These are phyloP conservation scores for Capsicum pubescens DNA, from an alignment of 257 asterid species.

Conservation along the genomic window DNA sequence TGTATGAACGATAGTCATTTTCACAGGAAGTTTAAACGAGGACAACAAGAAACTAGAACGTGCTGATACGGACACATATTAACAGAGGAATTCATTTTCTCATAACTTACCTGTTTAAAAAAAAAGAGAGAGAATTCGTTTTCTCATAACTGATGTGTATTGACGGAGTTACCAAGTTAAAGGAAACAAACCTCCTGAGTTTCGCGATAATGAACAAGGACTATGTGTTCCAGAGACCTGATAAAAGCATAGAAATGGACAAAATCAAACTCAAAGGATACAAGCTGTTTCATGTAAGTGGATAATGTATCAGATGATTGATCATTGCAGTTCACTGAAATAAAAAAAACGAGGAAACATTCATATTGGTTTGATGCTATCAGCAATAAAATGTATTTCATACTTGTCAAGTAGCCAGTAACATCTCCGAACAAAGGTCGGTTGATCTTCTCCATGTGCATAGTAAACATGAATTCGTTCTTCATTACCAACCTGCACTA, in stretches of 20 bases:
- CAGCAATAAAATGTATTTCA: slow-evolving; percentile 39
- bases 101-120: neutral
- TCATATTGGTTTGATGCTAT: slow-evolving; percentile 21
- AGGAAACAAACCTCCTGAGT: slow-evolving; percentile 85
- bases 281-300: slow-evolving; percentile 28
- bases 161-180: slow-evolving; percentile 27
- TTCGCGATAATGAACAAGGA: slow-evolving; percentile 98
- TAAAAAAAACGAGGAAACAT: slow-evolving; percentile 28
- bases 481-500: slow-evolving; percentile 82
- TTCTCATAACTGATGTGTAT: slow-evolving; percentile 20
- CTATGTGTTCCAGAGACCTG: slow-evolving; percentile 92
- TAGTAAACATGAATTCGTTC: slow-evolving; percentile 98
- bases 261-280: slow-evolving; percentile 31
- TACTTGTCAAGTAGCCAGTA: slow-evolving; percentile 99
- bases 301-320: slow-evolving; percentile 26
- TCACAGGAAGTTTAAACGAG: neutral
- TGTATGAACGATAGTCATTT: neutral
- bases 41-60: slow-evolving; percentile 17
- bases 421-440: slow-evolving; percentile 97
- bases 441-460: slow-evolving; percentile 92
- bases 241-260: slow-evolving; percentile 37
- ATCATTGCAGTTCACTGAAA: slow-evolving; percentile 28
- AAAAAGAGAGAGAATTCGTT: neutral
- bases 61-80: neutral
- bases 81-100: neutral